These are phyloP conservation scores for Psilocybe tampanensis DNA, from an alignment of 768 basidiomycete genomes.

Conservation along the genomic window DNA sequence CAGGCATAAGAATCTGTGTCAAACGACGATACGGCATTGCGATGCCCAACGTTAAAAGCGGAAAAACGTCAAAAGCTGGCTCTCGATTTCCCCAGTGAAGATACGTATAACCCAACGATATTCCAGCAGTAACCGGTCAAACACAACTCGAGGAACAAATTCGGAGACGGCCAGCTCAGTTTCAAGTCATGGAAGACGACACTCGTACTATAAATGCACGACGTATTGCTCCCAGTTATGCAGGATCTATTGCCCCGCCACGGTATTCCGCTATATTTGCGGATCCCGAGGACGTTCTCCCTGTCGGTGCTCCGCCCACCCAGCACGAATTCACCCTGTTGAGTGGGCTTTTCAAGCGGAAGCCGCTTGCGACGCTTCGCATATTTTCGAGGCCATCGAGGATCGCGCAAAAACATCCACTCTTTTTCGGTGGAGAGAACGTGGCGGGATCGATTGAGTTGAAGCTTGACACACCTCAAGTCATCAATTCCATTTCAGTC, in stretches of 20 bases:
- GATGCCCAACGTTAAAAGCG: too few species aligned
- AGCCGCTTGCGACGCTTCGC: conserved; percentile 20
- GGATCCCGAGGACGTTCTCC: conserved; percentile 6
- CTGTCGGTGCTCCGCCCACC: neutral
- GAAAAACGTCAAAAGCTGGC: too few species aligned
- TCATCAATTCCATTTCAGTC: conserved; percentile 35
- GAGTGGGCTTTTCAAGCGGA: conserved; percentile 6
- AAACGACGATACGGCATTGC: too few species aligned
- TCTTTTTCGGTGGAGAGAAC: conserved; percentile 22
- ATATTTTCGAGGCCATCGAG: conserved; percentile 16
- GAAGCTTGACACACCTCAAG: conserved; percentile 15
- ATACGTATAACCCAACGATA: too few species aligned
- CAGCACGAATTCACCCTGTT: conserved; percentile 9
- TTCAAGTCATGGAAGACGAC: too few species aligned
- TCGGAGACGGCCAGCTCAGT: too few species aligned
- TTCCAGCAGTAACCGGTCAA: too few species aligned
- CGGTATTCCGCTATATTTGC: conserved; percentile 13
- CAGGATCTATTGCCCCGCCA: conserved; percentile 2
- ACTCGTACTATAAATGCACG: too few species aligned
- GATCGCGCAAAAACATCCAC: conserved; percentile 12
- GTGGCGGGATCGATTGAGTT: conserved; percentile 18
- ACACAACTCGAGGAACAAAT: too few species aligned
- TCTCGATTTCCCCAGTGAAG: too few species aligned
- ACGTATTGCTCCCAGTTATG: neutral
- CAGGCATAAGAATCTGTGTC: too few species aligned